Evolutionary conservation across 345 rosid species (phyloP).

Genomic region (Citrus maxima): DNA sequence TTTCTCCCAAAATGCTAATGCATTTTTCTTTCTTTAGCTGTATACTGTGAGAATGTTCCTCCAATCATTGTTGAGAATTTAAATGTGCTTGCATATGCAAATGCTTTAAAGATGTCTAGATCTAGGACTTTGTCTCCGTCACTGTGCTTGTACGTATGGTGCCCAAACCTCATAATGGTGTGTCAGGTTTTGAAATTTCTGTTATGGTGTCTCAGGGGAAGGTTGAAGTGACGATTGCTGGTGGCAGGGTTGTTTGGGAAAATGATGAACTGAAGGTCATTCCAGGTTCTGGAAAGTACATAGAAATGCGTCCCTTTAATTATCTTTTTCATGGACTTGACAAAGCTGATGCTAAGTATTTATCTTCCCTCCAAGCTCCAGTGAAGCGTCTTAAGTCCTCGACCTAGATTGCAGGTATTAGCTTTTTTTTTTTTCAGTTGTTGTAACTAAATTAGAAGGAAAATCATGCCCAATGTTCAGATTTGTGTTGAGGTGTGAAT

Average conservation of each 20-base stretch:
- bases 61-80: background rate
- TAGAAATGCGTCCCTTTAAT: slow-evolving; percentile 69
- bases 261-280: slow-evolving; percentile 67
- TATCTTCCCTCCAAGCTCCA: slow-evolving; percentile 75
- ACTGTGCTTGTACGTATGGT: background rate
- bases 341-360: slow-evolving; percentile 69
- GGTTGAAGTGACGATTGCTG: slow-evolving; percentile 87
- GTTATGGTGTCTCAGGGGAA: slow-evolving; percentile 56
- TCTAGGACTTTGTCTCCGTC: background rate
- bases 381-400: slow-evolving; percentile 57
- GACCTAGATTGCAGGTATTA: slow-evolving; percentile 19
- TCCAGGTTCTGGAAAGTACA: slow-evolving; percentile 73
- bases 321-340: slow-evolving; percentile 80
- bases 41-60: too few relatives aligned
- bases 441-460: background rate
- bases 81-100: background rate
- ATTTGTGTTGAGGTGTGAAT: background rate
- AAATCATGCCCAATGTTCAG: background rate
- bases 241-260: slow-evolving; percentile 87
- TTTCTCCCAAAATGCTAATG: background rate
- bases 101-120: background rate
- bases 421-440: background rate
- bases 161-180: background rate
- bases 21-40: background rate
- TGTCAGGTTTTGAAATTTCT: slow-evolving; percentile 6